Conservation (phyloP, 768 basidiomycete genomes). For the Rhizopogon roseolus region DNA sequence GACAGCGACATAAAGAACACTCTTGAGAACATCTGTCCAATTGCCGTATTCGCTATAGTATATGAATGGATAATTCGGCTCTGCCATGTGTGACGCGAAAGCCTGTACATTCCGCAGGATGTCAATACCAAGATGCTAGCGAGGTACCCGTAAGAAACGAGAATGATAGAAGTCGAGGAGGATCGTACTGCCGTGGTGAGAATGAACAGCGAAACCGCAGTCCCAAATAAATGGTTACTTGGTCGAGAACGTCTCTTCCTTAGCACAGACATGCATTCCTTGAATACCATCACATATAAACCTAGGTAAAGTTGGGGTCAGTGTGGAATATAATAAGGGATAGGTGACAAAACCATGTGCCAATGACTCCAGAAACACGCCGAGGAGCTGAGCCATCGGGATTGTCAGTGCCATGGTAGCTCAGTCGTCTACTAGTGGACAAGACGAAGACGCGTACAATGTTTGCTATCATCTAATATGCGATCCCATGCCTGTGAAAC, state of each 20-base stretch:
- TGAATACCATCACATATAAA: conserved; percentile 5
- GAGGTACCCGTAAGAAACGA: background rate
- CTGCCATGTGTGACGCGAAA: conserved; percentile 10
- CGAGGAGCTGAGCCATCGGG: conserved; percentile 5
- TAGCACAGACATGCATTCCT: conserved; percentile 1
- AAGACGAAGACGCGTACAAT: no score
- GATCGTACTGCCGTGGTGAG: conserved; percentile 3
- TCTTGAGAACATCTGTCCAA: conserved; percentile 16
- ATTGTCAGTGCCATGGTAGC: conserved; percentile 2
- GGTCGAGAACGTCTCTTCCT: conserved; percentile 5
- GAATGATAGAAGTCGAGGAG: background rate
- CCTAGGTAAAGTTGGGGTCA: background rate
- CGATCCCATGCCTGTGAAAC: no score
- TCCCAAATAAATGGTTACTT: conserved; percentile 1
- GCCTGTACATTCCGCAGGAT: conserved; percentile 15
- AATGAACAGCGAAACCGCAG: conserved; percentile 5
- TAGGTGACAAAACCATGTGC: conserved; percentile 1
- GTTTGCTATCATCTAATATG: no score
- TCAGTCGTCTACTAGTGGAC: background rate
- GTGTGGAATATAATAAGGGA: background rate
- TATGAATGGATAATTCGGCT: conserved; percentile 7
- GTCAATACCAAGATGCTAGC: conserved; percentile 19
- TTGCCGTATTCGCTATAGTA: conserved; percentile 16
- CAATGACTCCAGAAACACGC: conserved; percentile 5
- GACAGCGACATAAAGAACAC: conserved; percentile 12